Evolutionary conservation across 139 green algal genomes (phyloP).

Genomic region (Chlorella ohadii): DNA sequence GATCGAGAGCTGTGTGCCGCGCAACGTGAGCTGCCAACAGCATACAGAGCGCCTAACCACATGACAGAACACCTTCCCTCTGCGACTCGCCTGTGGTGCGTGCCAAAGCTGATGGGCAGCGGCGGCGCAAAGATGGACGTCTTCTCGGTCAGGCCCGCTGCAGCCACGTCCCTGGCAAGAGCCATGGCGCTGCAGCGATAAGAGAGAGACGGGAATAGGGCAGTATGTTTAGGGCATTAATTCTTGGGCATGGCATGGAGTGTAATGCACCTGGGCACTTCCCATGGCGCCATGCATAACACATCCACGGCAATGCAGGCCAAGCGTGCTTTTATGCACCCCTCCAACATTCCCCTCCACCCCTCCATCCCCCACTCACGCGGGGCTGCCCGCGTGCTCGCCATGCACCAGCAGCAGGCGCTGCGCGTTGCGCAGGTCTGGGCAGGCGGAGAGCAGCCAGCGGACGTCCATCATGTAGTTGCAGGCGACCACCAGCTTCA

Average conservation of each 20-base stretch:
- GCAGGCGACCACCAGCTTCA: constrained; percentile 56
- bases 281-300: too few species aligned
- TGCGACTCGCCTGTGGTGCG: constrained; percentile 42
- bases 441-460: constrained; percentile 72
- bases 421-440: constrained; percentile 47
- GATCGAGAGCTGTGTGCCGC: too few species aligned
- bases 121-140: constrained; percentile 39
- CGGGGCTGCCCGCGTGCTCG: constrained; percentile 9
- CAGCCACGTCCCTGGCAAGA: neutral
- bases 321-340: too few species aligned
- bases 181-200: neutral
- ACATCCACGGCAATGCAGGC: too few species aligned
- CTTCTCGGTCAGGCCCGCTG: neutral
- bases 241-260: too few species aligned
- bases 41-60: too few species aligned
- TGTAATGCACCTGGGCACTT: too few species aligned
- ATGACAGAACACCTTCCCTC: too few species aligned
- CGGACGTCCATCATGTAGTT: constrained; percentile 84
- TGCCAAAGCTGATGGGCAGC: constrained; percentile 64
- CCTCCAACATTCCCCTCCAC: neutral
- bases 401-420: constrained; percentile 63
- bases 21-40: too few species aligned
- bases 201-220: too few species aligned
- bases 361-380: neutral
- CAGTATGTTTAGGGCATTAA: too few species aligned